Conservation (phyloP, 1,284 basidiomycete species). For the Boletus subluridellus region DNA sequence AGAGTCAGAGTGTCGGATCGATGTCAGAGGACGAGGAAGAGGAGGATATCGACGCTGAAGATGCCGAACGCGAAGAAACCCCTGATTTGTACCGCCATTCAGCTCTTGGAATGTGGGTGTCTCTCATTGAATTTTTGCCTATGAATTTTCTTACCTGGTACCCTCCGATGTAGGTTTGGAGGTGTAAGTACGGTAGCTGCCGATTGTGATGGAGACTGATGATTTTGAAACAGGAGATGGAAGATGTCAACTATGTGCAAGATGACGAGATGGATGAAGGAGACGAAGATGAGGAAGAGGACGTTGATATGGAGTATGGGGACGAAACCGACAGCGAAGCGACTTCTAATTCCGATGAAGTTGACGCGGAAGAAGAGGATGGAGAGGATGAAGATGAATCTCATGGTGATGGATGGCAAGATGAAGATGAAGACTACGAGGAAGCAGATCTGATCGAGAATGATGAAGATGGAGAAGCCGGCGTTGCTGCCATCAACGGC, state of each 20-base stretch:
- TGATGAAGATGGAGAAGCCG: constrained; percentile 52
- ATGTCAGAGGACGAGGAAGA: constrained; percentile 63
- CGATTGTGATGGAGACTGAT: constrained; percentile 1
- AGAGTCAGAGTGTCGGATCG: constrained; percentile 56
- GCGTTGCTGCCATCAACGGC: constrained; percentile 38
- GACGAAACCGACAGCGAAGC: constrained; percentile 79
- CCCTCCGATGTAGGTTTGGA: constrained; percentile 53
- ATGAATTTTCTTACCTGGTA: not conserved
- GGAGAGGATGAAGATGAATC: constrained; percentile 58
- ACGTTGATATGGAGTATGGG: constrained; percentile 84
- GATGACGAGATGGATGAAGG: constrained; percentile 82
- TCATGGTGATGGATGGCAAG: constrained; percentile 64
- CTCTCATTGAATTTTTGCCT: not conserved
- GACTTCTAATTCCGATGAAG: constrained; percentile 68
- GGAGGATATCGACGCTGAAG: constrained; percentile 47
- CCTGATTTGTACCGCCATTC: constrained; percentile 97
- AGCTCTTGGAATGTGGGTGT: constrained; percentile 86
- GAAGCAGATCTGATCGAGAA: constrained; percentile 56
- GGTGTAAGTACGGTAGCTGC: constrained; percentile 56
- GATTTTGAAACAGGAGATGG: constrained; percentile 64
- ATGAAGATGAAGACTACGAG: constrained; percentile 62
- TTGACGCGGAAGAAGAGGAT: constrained; percentile 57
- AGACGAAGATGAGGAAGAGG: constrained; percentile 75
- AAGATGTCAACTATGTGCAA: constrained; percentile 62
- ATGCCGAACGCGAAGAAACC: constrained; percentile 68